Evolutionary conservation across 2,329 filamentous ascomycete genomes (phyloP).

Genomic region (Aspergillus alliaceus): DNA sequence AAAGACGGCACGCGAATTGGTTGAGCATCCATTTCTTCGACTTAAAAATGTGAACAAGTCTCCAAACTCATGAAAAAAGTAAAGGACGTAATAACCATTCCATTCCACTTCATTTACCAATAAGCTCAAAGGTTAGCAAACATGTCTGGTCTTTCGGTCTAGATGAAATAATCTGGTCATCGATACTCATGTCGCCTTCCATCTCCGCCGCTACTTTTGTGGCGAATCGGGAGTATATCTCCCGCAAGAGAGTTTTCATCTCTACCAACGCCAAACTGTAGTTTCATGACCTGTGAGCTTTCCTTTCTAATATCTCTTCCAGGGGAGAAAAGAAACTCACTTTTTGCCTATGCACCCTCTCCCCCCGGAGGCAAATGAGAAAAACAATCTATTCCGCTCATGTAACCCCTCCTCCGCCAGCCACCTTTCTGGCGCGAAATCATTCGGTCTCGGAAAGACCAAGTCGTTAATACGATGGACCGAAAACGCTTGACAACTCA

Average conservation of each 20-base stretch:
- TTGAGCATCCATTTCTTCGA: conserved; percentile 36
- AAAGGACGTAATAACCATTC: no score
- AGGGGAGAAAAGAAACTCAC: no score
- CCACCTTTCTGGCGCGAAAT: conserved; percentile 36
- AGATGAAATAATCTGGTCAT: conserved; percentile 67
- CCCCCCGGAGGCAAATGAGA: conserved; percentile 66
- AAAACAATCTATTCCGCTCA: conserved; percentile 57
- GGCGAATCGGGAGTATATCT: conserved; percentile 60
- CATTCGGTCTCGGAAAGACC: conserved; percentile 32
- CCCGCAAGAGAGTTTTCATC: conserved; percentile 66
- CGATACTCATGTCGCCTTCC: conserved; percentile 60
- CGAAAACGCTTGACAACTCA: conserved; percentile 41
- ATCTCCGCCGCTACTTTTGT: conserved; percentile 57
- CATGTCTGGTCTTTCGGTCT: conserved; percentile 62
- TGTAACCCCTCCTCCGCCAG: conserved; percentile 30
- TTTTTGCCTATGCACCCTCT: conserved; percentile 58
- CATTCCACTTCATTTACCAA: no score
- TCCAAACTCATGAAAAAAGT: no score
- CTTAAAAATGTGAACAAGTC: no score
- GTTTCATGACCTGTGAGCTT: no score
- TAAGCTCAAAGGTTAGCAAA: conserved; percentile 46
- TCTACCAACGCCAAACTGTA: conserved; percentile 62
- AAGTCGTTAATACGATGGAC: conserved; percentile 32
- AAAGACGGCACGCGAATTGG: conserved; percentile 36
- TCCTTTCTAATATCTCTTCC: no score